Evolutionary conservation across 805 yeast species (phyloP), one percentile per base, ranked within the genome.

Genomic region (Metschnikowia continentalis): DNA sequence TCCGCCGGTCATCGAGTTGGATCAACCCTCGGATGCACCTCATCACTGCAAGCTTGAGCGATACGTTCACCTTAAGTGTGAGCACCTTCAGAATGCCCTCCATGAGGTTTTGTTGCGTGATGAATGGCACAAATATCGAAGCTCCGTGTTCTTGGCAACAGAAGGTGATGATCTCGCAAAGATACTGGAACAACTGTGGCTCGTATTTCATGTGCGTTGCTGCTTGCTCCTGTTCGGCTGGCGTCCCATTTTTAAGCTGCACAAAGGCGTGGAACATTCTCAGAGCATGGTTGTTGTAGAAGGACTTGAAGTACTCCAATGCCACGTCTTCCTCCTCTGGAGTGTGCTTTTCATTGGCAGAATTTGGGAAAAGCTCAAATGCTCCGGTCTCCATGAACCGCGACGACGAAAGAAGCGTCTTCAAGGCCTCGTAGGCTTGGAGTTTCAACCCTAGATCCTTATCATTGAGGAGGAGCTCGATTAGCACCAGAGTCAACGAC

Each of bases 341-440:
- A 20, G 38, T 26, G 35, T 48, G 42, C 33, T 51, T 50, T 20
- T 42, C 53, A 23, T 44, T 49, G 19, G 46, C 52, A n/a, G 51
- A 37, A 6, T 48, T 48, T 10, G 53, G 49, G 26, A 47, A 51
- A 2, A 45, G 52, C 30, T 51, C 54, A 11, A 59, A 50, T 1
- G 52, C 47, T 4, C 33, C 40, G 14, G 40, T 4, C 11, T 44
- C 47, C 47, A 44, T 22, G 23, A 44, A 44, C 13, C 47, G 40
- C 5, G 58, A 54, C 11, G 88, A 84, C 61, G 87, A 91, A 13
- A 91, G 71, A 33, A 91, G 67, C 1, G 84, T 82, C 62, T 84
- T 84, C 45, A 91, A 67, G 1, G 96, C 96, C 67, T 90, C 97
- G 55, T 80, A 83, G 0, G 91, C 86, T 65, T 90, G 97, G 6